Evolutionary conservation across 2,329 filamentous ascomycete species (phyloP), one percentile per base, ranked within the genome.

Genomic region (Leptographium galeiforme): DNA sequence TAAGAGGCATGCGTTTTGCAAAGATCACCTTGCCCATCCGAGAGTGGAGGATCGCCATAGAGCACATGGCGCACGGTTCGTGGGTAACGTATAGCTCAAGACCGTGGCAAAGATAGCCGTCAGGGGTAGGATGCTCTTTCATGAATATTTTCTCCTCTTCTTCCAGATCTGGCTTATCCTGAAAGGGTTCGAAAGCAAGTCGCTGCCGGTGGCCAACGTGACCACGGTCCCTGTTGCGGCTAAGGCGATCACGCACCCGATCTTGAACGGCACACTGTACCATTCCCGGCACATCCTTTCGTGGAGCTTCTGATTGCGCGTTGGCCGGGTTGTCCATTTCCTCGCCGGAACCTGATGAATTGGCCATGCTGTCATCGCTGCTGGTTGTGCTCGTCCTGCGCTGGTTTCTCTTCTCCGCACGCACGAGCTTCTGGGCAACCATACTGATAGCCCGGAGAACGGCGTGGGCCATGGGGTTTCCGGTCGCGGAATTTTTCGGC

Each of bases 51-150:
- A 97, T 85, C 1, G 88, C 93, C 93, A 97, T 97, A 39, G 87
- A 89, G 69, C 93, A 98, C 79, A 95, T 94, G 56, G 95, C 79
- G 65, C 93, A 98, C 6, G 93, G 93, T 69, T 98, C 93, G 64
- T 97, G 90, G 2, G 90, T 95, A 56, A 94, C 75, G 70, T 96
- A 97, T 54, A 98, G 79, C 67, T 97, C 91, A 34, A 98, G 77
- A 53, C 89, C 87, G 60, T 95, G 89, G 69, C 91, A 97, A 19
- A 98, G 81, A 66, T 98, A 98, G 52, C 91, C 91, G 60, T 89
- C 87, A 36, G 79, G 77, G 58, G 75, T 78, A 43, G 77, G 79
- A 62, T 84, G 85, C 61, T 83, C 81, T 61, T 79, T 70, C 49
- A 74, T 72, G 62, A 82, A 87, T 57, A 84, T 78, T 53, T 70